Base-by-base conservation (phyloP, 495 filamentous ascomycete species). In the Podospora anserina region DNA sequence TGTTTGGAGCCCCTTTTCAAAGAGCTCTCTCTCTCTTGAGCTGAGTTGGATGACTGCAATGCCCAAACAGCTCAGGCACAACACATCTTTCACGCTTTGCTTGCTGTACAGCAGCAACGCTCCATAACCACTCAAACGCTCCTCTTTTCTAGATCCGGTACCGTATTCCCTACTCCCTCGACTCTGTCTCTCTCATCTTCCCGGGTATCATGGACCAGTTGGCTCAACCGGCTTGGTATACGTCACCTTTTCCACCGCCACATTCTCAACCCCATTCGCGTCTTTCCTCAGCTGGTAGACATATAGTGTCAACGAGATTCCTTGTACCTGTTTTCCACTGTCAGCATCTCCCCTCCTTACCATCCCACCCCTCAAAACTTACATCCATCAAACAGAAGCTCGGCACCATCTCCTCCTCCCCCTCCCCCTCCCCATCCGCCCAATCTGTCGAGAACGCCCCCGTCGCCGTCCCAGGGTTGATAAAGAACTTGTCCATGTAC, bases 371-470 rank as follows among this genome's bases (percentile, higher is more conserved):
- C 11, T 68, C 15, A 19, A 60, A 18, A 91, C 92, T 83, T 76
- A 97, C 95, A 87, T 99, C 96, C 95, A 99, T 98, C 80, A 99
- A 80, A 78, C 95, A 97, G 80, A 99, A 99, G 76, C 96, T 98
- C 61, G 95, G 95, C 66, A 89, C 89, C 67, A 91, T 90, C 53
- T 96, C 92, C 76, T 97, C 94, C 20, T 86, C 63, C 80, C 84
- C 85, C 82, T 87, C 84, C 76, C 97, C 94, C 19, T 86, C 63
- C 79, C 84, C 85, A 82, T 87, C 84, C 83, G 91, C 56, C 89
- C 90, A 70, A 68, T 70, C 67, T 0, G 88, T 89, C 57, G 88
- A 89, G 76, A 93, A 87, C 0, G 93, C 93, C 13, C 93, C 93
- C 9, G 92, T 96, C 23, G 91, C 94, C 78, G 91, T 96, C n/a